Evolutionary conservation across 495 filamentous ascomycete species (phyloP).

Genomic region (Penicillium simplicissimum): DNA sequence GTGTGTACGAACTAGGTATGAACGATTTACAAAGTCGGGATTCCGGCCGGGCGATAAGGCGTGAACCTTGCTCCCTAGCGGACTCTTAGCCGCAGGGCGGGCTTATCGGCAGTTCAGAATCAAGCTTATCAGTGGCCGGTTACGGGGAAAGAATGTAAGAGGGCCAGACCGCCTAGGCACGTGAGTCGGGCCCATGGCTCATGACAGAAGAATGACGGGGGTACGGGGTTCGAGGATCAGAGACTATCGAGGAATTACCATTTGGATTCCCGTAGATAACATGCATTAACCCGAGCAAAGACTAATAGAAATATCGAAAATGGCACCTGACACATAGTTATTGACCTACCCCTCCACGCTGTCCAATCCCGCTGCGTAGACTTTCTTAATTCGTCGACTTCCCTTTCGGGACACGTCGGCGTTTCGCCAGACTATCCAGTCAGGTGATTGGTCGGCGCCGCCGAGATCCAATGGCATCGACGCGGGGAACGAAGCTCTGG

Average conservation of each 20-base stretch:
- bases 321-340: conserved; percentile 1
- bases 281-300: background rate
- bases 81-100: background rate
- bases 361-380: conserved; percentile 22
- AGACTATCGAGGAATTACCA: background rate
- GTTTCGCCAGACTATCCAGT: conserved; percentile 7
- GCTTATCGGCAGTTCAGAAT: background rate
- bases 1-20: too few relatives aligned
- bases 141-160: too few relatives aligned
- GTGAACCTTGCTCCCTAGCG: too few relatives aligned
- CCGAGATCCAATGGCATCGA: conserved; percentile 28
- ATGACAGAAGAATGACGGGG: background rate
- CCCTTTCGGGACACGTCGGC: conserved; percentile 18
- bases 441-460: conserved; percentile 23
- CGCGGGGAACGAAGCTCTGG: conserved; percentile 26
- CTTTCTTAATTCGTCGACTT: conserved; percentile 30
- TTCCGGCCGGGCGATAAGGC: too few relatives aligned
- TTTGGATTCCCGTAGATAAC: background rate
- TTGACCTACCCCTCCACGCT: background rate
- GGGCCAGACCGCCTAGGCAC: background rate
- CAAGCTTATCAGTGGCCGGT: background rate
- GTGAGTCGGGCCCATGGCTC: background rate
- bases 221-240: too few relatives aligned
- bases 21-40: too few relatives aligned
- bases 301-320: background rate